A percentile compares a stretch with the other conserved stretches of the same genome.
Conservation (phyloP, 1,284 basidiomycete genomes). For the Kalmanozyma brasiliensis region DNA sequence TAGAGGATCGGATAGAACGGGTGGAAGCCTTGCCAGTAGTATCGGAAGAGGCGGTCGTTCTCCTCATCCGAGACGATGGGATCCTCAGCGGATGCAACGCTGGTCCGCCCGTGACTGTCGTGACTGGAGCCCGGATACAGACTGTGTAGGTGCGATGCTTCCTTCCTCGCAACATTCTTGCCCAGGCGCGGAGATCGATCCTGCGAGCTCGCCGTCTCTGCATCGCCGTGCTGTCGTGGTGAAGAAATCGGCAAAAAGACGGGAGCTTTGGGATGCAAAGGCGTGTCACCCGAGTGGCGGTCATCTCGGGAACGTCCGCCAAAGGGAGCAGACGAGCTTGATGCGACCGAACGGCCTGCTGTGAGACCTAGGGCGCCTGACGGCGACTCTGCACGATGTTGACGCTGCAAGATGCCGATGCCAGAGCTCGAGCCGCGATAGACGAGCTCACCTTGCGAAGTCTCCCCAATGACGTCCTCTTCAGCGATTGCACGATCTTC, state of each 20-base stretch:
- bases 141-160: conserved; percentile 7
- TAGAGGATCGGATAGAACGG: conserved; percentile 62
- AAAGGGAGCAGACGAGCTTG: conserved; percentile 30
- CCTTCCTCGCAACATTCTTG: conserved; percentile 12
- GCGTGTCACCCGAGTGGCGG: conserved; percentile 7
- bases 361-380: conserved; percentile 7
- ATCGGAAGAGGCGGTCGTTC: conserved; percentile 46
- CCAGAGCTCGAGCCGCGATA: conserved; percentile 61
- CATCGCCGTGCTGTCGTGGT: conserved; percentile 28
- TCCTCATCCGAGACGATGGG: conserved; percentile 46
- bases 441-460: conserved; percentile 50
- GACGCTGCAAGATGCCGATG: conserved; percentile 56
- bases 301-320: conserved; percentile 21
- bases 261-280: conserved; percentile 14
- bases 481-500: conserved; percentile 30
- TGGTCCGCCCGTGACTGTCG: conserved; percentile 8
- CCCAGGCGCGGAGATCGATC: conserved; percentile 26
- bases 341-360: conserved; percentile 20
- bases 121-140: conserved; percentile 24
- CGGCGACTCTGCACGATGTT: conserved; percentile 41
- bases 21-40: conserved; percentile 61
- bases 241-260: conserved; percentile 42
- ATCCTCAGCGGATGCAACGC: conserved; percentile 11
- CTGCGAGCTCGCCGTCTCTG: conserved; percentile 30
- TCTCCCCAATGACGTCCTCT: conserved; percentile 49